Evolutionary conservation across 768 basidiomycete species (phyloP).

Genomic region (Auriscalpium orientale): DNA sequence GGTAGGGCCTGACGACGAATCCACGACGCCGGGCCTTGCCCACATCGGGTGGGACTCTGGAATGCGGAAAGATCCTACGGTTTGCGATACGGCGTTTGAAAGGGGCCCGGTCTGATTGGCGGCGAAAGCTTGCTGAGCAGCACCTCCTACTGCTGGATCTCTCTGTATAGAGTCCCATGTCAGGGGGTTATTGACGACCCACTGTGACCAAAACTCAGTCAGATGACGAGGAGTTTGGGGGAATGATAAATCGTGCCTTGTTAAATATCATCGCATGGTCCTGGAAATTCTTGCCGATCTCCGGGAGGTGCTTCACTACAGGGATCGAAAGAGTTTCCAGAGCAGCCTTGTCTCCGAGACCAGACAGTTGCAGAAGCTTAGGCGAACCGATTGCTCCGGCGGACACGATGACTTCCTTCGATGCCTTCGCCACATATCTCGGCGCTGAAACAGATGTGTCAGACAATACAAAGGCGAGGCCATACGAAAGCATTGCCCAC

Average conservation of each 20-base stretch:
- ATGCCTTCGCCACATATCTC: not conserved
- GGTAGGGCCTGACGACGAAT: constrained; percentile 17
- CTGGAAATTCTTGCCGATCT: not conserved
- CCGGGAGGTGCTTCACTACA: not conserved
- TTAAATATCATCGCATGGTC: constrained; percentile 10
- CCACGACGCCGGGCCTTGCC: constrained; percentile 2
- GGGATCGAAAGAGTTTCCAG: constrained; percentile 23
- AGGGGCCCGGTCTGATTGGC: not conserved
- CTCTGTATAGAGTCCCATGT: not conserved
- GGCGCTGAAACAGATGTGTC: not conserved
- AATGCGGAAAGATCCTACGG: constrained; percentile 17
- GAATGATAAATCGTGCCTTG: constrained; percentile 9
- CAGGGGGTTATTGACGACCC: not conserved
- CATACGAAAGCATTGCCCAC: not conserved
- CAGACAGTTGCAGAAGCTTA: constrained; percentile 2
- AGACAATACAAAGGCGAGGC: not conserved
- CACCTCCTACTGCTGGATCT: not conserved
- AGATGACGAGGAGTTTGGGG: constrained; percentile 5
- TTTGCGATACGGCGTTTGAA: not conserved
- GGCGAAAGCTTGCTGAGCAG: not conserved
- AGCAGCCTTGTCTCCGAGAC: constrained; percentile 15
- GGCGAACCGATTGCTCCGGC: constrained; percentile 11
- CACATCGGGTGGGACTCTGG: constrained; percentile 1
- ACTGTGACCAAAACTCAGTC: constrained; percentile 13
- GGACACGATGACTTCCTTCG: constrained; percentile 6